Base-by-base conservation (phyloP, 2,329 filamentous ascomycete species). In the Raffaelea albimanens region DNA sequence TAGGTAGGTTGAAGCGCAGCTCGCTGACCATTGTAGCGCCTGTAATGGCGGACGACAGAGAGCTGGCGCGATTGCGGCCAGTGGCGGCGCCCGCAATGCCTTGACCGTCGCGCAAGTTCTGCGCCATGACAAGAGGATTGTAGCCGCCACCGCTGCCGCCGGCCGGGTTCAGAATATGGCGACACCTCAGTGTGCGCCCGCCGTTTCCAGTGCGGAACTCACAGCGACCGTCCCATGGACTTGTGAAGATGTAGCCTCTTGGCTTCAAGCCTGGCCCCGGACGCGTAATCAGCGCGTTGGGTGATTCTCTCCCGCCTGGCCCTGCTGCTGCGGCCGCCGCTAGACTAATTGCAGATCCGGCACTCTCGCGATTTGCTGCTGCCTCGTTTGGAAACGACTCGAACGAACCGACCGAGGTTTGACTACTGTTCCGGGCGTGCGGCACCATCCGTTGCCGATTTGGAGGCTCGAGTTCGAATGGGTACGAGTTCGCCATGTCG, bases 171-270 rank as follows among this genome's bases (percentile, higher is more conserved):
- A 89, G 69, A n/a, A 77, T 67, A 62, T 94, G 87, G 48, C 80
- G 81, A 64, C 85, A 90, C 61, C 80, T 81, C 14, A 94, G 66
- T 47, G 78, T 83, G 45, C 84, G 82, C 2, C 91, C 90, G 40
- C 78, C 83, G 48, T 80, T 74, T 34, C 85, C 84, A 0, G 89
- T 93, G 16, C 78, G 73, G 63, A 97, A 97, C 51, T 90, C 85
- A 66, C 91, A 97, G 39, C 77, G 76, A 16, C 87, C 86, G 51
- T 87, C 82, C 91, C 91, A 97, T 0, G 89, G 90, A 39, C 86
- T 93, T 19, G 72, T 68, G 60, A 96, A 96, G 1, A 80, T 76
- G 63, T 94, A 95, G 18, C 82, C 84, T 29, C 74, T 73, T 0
- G 80, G 71, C 46, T 69, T 76, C 52, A 72, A 67, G 18, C 67